Evolutionary conservation across 148 eudicot genomes (phyloP).

Genomic region (Salicornia ramosissima): DNA sequence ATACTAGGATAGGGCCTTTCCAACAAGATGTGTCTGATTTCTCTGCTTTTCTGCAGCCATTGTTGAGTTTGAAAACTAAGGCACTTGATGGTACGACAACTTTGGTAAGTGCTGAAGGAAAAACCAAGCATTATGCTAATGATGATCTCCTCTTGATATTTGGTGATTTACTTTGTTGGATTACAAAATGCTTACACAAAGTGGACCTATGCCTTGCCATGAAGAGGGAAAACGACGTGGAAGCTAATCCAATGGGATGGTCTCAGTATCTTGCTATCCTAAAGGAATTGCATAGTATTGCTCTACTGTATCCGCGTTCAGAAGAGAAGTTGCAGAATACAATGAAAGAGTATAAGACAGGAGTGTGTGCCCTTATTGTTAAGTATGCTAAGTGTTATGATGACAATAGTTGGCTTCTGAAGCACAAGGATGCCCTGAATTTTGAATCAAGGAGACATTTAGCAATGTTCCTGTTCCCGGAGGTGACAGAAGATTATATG

Average conservation of each 20-base stretch:
- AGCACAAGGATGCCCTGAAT: conserved; percentile 56
- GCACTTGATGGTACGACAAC: conserved; percentile 21
- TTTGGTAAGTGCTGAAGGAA: conserved; percentile 11
- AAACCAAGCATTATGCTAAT: conserved; percentile 21
- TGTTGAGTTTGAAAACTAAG: conserved; percentile 25
- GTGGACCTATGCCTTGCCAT: conserved; percentile 31
- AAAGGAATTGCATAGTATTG: conserved; percentile 52
- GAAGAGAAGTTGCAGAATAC: conserved; percentile 46
- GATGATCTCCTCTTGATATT: conserved; percentile 34
- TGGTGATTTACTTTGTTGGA: conserved; percentile 30
- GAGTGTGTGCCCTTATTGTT: conserved; percentile 45
- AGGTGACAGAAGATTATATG: conserved; percentile 62
- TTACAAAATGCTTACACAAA: conserved; percentile 42
- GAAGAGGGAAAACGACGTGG: conserved; percentile 28
- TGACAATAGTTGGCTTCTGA: conserved; percentile 64
- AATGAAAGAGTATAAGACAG: conserved; percentile 45
- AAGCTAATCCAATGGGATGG: conserved; percentile 32
- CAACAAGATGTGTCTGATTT: conserved; percentile 53
- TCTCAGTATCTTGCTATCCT: conserved; percentile 59
- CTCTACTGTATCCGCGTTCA: conserved; percentile 39
- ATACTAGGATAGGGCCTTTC: conserved; percentile 21
- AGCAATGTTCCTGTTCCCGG: conserved; percentile 77
- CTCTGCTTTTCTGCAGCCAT: conserved; percentile 47
- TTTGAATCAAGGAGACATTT: conserved; percentile 86
- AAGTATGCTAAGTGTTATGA: conserved; percentile 46